Base-by-base conservation (phyloP, 345 rosid genomes). In the Clarkia xantiana region DNA sequence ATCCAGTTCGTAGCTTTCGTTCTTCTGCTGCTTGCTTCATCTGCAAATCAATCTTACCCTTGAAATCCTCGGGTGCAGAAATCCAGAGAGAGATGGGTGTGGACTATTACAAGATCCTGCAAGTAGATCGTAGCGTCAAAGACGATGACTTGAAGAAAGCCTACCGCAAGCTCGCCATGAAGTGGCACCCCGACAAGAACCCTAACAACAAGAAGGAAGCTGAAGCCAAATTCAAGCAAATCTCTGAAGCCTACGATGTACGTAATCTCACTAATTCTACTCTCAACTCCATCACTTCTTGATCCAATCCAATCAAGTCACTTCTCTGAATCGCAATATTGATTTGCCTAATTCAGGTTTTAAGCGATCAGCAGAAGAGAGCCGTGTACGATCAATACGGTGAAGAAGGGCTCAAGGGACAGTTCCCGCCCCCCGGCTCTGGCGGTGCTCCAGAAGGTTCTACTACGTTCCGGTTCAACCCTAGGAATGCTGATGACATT, bases 131-230 rank as follows among this genome's bases (percentile, higher is more conserved):
- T 67, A 71, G 60, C 53, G 80, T 81, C 1, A 77, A 52, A 13
- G 91, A 82, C 45, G 95, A 79, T 1, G 95, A 85, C 44, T 54
- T 81, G 53, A 85, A 79, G 85, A 85, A 85, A 66, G 76, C 95
- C 40, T 85, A 85, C 53, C 67, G 91, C 45, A 85, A 75, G 62
- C 90, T 81, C 18, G 95, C 95, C 34, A 81, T 81, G 87, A 81
- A 79, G 49, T 81, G 95, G 91, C 95, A 85, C 53, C 95, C 91
- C 41, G 95, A 85, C 61, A 85, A 85, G 74, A 85, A 85, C 71
- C 95, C 90, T 5, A 81, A 60, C 43, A 81, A 74, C 57, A 85
- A 85, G 53, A 81, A 81, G 14, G 79, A 72, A 14, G 95, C 95
- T 16, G 95, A 85, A 62, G 74, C 87, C 3, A 81, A 81, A 56